Evolutionary conservation across 129 eudicot genomes (phyloP).

Genomic region (Arctium minus): DNA sequence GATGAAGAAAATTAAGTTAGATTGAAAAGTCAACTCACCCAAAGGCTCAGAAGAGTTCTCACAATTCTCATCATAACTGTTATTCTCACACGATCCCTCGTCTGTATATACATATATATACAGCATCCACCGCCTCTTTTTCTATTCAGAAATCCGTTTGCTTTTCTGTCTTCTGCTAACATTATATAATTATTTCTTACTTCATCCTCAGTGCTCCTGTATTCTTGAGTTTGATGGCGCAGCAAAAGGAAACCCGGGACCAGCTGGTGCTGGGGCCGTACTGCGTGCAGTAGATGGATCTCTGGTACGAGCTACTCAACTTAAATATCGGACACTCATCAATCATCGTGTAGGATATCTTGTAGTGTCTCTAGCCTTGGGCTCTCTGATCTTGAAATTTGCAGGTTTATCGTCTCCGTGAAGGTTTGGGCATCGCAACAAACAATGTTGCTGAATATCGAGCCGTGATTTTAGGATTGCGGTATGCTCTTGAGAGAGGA

Average conservation of each 20-base stretch:
- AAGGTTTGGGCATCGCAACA: slow-evolving; percentile 81
- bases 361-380: background rate
- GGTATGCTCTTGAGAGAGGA: slow-evolving; percentile 68
- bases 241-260: slow-evolving; percentile 98
- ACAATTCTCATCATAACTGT: too few relatives aligned
- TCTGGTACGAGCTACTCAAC: slow-evolving; percentile 37
- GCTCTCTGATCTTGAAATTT: slow-evolving; percentile 12
- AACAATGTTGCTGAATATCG: slow-evolving; percentile 90
- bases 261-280: slow-evolving; percentile 92
- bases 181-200: background rate
- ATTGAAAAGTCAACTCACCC: too few relatives aligned
- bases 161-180: background rate
- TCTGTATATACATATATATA: too few relatives aligned
- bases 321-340: background rate
- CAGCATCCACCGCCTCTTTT: background rate
- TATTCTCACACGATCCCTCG: too few relatives aligned
- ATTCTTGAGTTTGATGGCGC: slow-evolving; percentile 96
- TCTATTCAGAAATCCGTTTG: background rate
- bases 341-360: background rate
- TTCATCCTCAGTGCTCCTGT: slow-evolving; percentile 49
- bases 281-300: slow-evolving; percentile 80
- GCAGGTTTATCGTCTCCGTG: slow-evolving; percentile 74
- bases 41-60: too few relatives aligned
- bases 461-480: slow-evolving; percentile 73
- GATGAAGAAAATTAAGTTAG: too few relatives aligned